A percentile compares a stretch with the other conserved stretches of the same genome.
phyloP scores from a whole-genome alignment of 2,329 filamentous ascomycete species.

The Cryphonectria naterciae region DNA sequence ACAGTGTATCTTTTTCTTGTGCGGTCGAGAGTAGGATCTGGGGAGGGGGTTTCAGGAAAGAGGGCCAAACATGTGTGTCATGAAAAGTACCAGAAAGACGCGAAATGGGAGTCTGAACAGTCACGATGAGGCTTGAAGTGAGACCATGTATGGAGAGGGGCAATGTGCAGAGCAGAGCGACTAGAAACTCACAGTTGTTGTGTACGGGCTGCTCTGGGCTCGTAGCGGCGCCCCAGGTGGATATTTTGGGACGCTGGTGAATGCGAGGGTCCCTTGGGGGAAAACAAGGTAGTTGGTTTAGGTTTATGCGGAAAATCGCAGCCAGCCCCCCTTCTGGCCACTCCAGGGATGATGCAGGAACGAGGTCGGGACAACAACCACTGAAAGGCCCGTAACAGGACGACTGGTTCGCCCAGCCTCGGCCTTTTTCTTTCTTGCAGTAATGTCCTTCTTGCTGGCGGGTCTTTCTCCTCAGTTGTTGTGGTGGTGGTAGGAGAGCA shows the following conservation, averaged over 20 bases:
- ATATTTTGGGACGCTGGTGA: constrained; percentile 18
- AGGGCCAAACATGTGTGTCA: constrained; percentile 7
- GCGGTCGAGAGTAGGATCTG: background rate
- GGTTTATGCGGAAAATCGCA: constrained; percentile 14
- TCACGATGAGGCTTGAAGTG: constrained; percentile 18
- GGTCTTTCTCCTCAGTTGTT: background rate
- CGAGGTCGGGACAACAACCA: constrained; percentile 18
- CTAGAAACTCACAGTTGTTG: constrained; percentile 26
- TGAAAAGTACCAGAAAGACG: background rate
- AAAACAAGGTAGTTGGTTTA: constrained; percentile 16
- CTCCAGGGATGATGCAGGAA: constrained; percentile 28
- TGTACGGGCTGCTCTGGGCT: constrained; percentile 24
- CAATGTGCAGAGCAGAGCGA: constrained; percentile 21
- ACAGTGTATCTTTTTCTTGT: background rate
- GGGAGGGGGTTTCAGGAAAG: background rate
- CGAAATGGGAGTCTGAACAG: constrained; percentile 1
- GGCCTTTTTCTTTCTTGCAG: background rate
- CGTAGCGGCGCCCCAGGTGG: constrained; percentile 16
- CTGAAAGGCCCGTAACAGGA: constrained; percentile 12
- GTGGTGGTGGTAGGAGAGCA: constrained; percentile 14
- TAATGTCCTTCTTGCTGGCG: constrained; percentile 3
- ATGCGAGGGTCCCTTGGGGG: constrained; percentile 24
- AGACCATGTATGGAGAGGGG: constrained; percentile 10
- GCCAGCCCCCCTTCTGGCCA: constrained; percentile 15
- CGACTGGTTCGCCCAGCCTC: background rate